Evolutionary conservation across 2,329 filamentous ascomycete species (phyloP), one percentile per base, ranked within the genome.

Genomic region (Curvularia hawaiiensis): DNA sequence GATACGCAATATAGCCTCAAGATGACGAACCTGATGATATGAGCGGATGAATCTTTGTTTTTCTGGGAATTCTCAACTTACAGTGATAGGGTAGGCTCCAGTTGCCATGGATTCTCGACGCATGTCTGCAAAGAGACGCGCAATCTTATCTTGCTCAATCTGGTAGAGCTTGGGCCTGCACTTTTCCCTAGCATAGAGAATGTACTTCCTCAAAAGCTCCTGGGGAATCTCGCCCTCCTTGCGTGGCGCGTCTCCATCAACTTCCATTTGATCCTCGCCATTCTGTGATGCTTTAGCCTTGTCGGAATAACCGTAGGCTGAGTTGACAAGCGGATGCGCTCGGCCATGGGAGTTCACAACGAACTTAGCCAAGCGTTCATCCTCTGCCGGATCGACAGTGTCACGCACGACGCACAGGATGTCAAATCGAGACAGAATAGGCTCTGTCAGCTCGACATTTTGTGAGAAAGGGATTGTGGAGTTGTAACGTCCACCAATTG

Each of bases 1-100:
- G 72, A 96, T 96, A 72, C 95, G 91, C 80, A 99, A 96, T 72
- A 98, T 97, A 61, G 94, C 94, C 84, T 99, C 95, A 33, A 99
- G 83, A 80, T 99, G 95, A 82, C 95, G 93, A 64, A 97, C 91
- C 92, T 97, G 64, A 22, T 11, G n/a, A 41, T 52, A 50, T 72
- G 51, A 74, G 63, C 40, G 48, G 22, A 10, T 50, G 16, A 24
- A 24, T 3, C 22, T 24, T 24, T n/a, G n/a, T 24, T 24, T 35
- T 39, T 3, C 8, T 12, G 44, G 14, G 9, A 22, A 4, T 26
- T 33, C 22, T 39, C 41, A 35, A 72, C 91, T 80, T 84, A 98
- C 95, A 26, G 95, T 99, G 62, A 99, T 99, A 4, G 95, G 95
- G 76, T 98, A 99, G 22, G 94, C 95, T 22, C 95, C 95, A 24